Evolutionary conservation across 345 rosid genomes (phyloP).

Genomic region (Salix dunnii): DNA sequence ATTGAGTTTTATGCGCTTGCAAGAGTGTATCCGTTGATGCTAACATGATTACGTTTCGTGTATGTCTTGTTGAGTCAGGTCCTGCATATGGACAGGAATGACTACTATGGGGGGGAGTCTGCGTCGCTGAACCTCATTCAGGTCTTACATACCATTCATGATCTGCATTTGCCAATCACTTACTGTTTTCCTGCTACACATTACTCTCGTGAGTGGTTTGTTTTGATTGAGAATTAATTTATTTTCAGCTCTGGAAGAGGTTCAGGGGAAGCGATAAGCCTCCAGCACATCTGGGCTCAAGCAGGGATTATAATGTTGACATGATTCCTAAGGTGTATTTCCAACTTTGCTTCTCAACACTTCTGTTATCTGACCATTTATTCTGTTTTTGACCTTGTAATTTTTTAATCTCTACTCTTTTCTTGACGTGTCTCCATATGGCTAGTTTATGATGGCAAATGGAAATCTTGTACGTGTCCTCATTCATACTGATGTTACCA

Average conservation of each 20-base stretch:
- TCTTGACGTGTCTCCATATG: constrained; percentile 3
- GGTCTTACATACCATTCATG: constrained; percentile 36
- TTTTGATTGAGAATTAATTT: constrained; percentile 3
- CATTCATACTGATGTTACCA: constrained; percentile 90
- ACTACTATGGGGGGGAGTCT: constrained; percentile 96
- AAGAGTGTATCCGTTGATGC: not conserved
- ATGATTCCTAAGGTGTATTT: constrained; percentile 88
- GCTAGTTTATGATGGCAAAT: constrained; percentile 96
- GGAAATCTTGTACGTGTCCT: constrained; percentile 98
- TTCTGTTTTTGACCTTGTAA: not conserved
- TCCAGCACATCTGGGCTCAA: constrained; percentile 85
- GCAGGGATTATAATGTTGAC: constrained; percentile 96
- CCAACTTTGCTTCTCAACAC: not conserved
- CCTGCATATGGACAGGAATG: constrained; percentile 98
- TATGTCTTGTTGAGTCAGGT: constrained; percentile 43
- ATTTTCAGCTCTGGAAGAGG: constrained; percentile 86
- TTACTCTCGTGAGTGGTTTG: not conserved
- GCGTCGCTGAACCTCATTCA: constrained; percentile 93
- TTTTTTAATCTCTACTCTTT: not conserved
- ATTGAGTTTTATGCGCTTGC: not conserved
- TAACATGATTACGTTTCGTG: not conserved
- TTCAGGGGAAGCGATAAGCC: constrained; percentile 86
- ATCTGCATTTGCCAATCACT: not conserved
- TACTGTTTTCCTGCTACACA: not conserved
- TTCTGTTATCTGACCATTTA: not conserved